Percentiles rank a stretch among this genome's conserved stretches.
phyloP scores from a whole-genome alignment of 2,329 filamentous ascomycete genomes.

The Pseudogymnoascus sp. region DNA sequence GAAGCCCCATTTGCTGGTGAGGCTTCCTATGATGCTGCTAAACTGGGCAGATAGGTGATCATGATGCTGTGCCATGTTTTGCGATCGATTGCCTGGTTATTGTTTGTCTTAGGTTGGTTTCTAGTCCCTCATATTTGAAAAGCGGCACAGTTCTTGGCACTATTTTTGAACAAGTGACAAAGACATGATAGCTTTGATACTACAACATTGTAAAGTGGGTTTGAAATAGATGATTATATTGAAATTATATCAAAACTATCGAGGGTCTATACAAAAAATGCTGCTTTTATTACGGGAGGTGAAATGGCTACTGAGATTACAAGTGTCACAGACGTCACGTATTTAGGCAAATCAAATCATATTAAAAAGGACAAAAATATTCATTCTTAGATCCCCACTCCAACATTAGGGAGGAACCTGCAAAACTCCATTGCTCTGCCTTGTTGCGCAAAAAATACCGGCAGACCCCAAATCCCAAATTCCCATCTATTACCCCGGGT shows the following conservation, averaged over 20 bases:
- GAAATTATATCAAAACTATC: too few relatives aligned
- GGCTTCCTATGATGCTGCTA: background rate
- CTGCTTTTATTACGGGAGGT: too few relatives aligned
- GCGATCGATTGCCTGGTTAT: background rate
- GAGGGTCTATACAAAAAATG: too few relatives aligned
- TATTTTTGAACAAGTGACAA: too few relatives aligned
- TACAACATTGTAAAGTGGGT: too few relatives aligned
- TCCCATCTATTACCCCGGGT: conserved; percentile 18
- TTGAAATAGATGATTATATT: too few relatives aligned
- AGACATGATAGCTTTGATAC: too few relatives aligned
- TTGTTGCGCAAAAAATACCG: conserved; percentile 12
- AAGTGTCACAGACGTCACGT: conserved; percentile 17
- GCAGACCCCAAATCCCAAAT: conserved; percentile 18
- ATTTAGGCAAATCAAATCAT: background rate
- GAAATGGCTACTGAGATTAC: too few relatives aligned
- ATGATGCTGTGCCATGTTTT: background rate
- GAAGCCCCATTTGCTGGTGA: background rate
- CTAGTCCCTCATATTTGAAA: background rate
- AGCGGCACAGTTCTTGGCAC: too few relatives aligned
- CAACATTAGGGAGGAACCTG: background rate
- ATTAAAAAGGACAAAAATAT: background rate
- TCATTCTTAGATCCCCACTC: conserved; percentile 6
- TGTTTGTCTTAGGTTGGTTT: background rate
- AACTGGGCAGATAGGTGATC: background rate
- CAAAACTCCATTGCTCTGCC: conserved; percentile 33